These are phyloP conservation scores for Ajuga chamaepitys DNA, from an alignment of 257 asterid species.

Conservation along the genomic window DNA sequence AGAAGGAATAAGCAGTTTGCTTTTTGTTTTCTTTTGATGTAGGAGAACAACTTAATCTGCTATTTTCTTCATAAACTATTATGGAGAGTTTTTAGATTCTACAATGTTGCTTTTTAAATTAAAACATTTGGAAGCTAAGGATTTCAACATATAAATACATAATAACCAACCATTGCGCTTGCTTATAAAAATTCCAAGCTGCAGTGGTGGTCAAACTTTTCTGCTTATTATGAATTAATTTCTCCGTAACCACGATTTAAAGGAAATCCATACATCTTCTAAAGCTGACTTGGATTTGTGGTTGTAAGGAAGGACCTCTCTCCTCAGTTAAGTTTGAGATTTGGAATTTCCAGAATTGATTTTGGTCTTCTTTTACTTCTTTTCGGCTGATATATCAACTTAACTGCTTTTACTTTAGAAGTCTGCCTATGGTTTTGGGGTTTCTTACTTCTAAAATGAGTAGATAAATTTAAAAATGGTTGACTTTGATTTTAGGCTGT, in stretches of 20 bases:
- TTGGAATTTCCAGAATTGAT: neutral
- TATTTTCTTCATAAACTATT: neutral
- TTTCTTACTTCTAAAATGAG: slow-evolving; percentile 1
- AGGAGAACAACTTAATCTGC: neutral
- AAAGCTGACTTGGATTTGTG: neutral
- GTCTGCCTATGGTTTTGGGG: neutral
- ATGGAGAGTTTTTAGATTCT: neutral
- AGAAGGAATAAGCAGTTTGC: too few species aligned
- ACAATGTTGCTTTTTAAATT: neutral
- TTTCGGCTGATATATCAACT: neutral
- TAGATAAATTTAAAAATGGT: neutral
- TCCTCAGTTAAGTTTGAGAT: neutral
- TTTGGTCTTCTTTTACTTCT: neutral
- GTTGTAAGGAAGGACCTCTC: neutral
- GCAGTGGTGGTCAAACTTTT: neutral
- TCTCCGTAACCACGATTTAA: too few species aligned
- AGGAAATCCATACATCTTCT: neutral
- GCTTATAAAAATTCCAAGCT: neutral
- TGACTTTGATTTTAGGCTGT: slow-evolving; percentile 42
- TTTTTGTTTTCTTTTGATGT: too few species aligned
- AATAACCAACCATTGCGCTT: neutral
- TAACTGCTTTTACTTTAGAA: neutral
- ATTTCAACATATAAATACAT: neutral
- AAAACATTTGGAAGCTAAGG: neutral
- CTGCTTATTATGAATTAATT: neutral